Base-by-base conservation (phyloP, 2,329 filamentous ascomycete genomes). In the Aphanoascus verrucosus region DNA sequence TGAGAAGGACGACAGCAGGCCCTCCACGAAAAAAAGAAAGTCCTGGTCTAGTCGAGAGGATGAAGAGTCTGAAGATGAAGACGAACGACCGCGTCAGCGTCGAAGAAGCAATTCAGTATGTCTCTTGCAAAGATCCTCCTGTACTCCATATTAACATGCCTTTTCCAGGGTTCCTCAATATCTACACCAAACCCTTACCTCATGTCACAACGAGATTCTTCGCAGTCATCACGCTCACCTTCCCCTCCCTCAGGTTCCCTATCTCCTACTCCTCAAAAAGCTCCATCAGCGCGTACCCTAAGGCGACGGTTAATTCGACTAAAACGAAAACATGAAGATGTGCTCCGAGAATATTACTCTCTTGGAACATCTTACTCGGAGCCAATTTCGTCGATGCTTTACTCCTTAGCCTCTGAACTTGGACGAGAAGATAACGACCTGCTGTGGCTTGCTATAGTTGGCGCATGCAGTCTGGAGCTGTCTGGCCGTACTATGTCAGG, bases 351-450 rank as follows among this genome's bases (percentile, higher is more conserved):
- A 58, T 97, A 98, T 70, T 96, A 97, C 71, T 79, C 82, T 28
- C 78, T 88, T 31, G 93, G 93, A 40, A 84, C 87, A 2, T 94
- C 89, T 1, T 96, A 94, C 65, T 91, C 91, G 0, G 93, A 98
- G 66, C 93, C 93, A 0, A 87, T 97, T 53, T 93, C 90, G 0
- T 94, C 90, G 0, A 84, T 97, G 72, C 81, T 96, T 64, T 98
- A 97, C 69, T 94, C 89, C 0, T 77, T 98, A 12, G 93, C 91
- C 1, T 95, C 90, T 1, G 93, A 97, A 65, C 80, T 98, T 5
- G 93, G 93, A 57, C 85, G 90, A 51, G 93, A 97, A 75, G 91
- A 97, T 68, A 98, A 97, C 63, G 90, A 98, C 63, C 76, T 97
- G 19, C 77, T 98, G 12, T 98, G 93, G 93, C 78, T 95, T 55